Evolutionary conservation across 1,139 yeast genomes (phyloP).

Genomic region (Candida tunisiensis): DNA sequence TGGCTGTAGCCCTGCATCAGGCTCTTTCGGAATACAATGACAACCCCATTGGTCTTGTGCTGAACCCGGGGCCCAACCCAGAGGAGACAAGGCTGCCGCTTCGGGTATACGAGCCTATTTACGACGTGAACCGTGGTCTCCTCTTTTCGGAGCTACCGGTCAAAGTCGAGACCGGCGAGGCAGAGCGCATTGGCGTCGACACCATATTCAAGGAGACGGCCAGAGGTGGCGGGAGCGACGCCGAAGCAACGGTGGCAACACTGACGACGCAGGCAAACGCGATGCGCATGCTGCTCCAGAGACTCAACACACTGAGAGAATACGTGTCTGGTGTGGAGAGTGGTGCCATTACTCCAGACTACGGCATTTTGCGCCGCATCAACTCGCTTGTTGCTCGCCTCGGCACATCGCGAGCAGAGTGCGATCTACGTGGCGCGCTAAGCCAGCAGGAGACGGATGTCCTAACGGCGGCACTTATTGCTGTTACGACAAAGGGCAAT

Average conservation of each 20-base stretch:
- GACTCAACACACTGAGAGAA: slow-evolving; percentile 10
- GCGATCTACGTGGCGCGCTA: neutral
- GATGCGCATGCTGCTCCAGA: slow-evolving; percentile 12
- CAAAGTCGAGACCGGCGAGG: slow-evolving; percentile 17
- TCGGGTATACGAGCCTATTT: too few relatives aligned
- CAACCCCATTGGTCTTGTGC: too few relatives aligned
- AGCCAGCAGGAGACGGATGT: slow-evolving; percentile 1
- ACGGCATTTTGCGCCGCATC: slow-evolving; percentile 1
- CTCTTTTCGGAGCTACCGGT: slow-evolving; percentile 12
- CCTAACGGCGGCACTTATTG: slow-evolving; percentile 1
- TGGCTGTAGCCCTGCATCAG: too few relatives aligned
- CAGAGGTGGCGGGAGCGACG: slow-evolving; percentile 3
- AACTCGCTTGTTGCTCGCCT: slow-evolving; percentile 1
- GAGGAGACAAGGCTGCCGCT: too few relatives aligned
- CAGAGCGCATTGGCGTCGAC: slow-evolving; percentile 20
- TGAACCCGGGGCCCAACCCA: too few relatives aligned
- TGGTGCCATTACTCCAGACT: neutral
- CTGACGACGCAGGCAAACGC: slow-evolving; percentile 16
- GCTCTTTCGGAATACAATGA: too few relatives aligned
- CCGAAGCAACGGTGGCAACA: slow-evolving; percentile 9
- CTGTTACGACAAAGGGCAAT: slow-evolving; percentile 2
- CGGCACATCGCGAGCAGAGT: too few relatives aligned
- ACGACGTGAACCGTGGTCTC: too few relatives aligned
- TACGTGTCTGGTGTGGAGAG: slow-evolving; percentile 8
- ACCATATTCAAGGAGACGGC: slow-evolving; percentile 14